Evolutionary conservation across 768 basidiomycete species (phyloP), one percentile per base, ranked within the genome.

Genomic region (Russula foetens): DNA sequence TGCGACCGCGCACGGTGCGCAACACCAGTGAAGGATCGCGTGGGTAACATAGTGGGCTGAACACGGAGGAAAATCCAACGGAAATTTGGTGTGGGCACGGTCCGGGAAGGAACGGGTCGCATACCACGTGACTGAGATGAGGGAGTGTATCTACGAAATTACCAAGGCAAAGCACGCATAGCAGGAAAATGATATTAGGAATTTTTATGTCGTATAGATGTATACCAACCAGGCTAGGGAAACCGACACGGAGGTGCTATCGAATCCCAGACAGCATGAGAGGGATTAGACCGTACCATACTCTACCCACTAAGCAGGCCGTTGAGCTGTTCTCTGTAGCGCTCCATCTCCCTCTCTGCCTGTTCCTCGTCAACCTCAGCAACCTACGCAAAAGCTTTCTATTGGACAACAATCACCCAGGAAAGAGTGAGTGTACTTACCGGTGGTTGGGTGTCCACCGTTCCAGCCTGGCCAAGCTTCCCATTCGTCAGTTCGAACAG

Each of bases 401-500:
- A 44, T 63, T 21, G 56, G 56, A 11, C 2, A 15, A 11, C 3
- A 11, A 49, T 24, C 17, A n/a, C n/a, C n/a, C n/a, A 19, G 23
- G 21, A 26, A 46, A 26, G 64, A 46, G 56, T 47, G 6, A 49
- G 53, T 28, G 58, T 21, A 77, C 89, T 70, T 72, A 95, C 93
- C 41, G 92, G 93, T 65, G 90, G 70, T 52, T 85, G 87, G 33
- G 78, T 82, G 39, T 80, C 80, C 52, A 87, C 90, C 26, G 81
- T 71, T 14, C 90, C 91, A 46, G 84, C 90, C 70, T 88, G 82
- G 7, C 94, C 94, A n/a, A 97, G 78, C 74, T 96, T 96, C 56
- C 95, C 97, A 64, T 98, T 86, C 9, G 97, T 99, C 61, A 99
- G 79, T 58, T 98, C 94, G 67, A 88, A 98, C 41, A 99, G 71